Evolutionary conservation across 2,329 filamentous ascomycete species (phyloP).

Genomic region (Talaromyces sp.): DNA sequence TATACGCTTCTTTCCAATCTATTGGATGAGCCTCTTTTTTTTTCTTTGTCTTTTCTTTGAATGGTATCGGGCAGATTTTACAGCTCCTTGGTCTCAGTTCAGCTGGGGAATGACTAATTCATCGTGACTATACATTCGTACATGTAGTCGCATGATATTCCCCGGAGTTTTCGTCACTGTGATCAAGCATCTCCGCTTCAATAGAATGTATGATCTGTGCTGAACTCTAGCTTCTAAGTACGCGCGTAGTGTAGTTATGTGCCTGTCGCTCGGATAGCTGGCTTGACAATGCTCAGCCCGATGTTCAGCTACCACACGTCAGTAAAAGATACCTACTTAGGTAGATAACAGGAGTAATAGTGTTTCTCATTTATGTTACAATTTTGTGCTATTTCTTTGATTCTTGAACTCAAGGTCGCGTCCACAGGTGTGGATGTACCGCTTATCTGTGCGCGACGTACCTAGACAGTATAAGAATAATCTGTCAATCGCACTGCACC

Average conservation of each 20-base stretch:
- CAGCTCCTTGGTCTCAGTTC: background rate
- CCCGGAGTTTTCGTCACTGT: background rate
- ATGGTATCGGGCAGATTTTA: background rate
- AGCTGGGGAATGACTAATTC: background rate
- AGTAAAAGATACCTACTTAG: too few relatives aligned
- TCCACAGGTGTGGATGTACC: too few relatives aligned
- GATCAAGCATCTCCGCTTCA: background rate
- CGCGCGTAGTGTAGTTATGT: background rate
- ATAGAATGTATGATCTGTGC: background rate
- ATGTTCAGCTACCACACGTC: background rate
- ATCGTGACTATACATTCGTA: background rate
- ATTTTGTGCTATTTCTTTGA: too few relatives aligned
- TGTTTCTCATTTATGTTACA: background rate
- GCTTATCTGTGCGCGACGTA: too few relatives aligned
- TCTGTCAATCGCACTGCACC: background rate
- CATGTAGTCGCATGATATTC: background rate
- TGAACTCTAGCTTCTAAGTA: background rate
- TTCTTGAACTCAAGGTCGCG: too few relatives aligned
- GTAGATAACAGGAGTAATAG: background rate
- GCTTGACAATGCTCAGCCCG: background rate
- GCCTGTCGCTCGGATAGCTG: background rate
- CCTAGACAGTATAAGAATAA: too few relatives aligned
- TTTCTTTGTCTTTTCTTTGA: background rate
- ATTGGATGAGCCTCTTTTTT: background rate
- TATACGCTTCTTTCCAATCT: background rate